Evolutionary conservation across 139 green algal genomes (phyloP), one percentile per base, ranked within the genome.

Genomic region (Auxenochlorella protothecoides): DNA sequence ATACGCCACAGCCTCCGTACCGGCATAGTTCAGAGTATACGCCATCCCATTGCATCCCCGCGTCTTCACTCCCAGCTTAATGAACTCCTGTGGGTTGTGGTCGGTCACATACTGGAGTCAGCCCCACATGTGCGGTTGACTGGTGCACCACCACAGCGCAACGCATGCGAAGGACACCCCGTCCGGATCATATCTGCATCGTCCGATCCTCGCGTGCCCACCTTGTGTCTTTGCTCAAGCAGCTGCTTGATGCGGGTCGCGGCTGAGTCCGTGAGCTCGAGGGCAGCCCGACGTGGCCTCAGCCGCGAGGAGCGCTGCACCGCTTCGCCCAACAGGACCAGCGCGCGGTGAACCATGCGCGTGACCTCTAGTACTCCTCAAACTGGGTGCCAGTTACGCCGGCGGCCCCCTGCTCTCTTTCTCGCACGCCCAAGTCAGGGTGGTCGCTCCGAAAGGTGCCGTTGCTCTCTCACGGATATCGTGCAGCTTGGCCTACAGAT

Each of bases 11-110:
- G 59, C 44, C 60, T 68, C 69, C 0, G 8, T 15, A 89, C 86
- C 89, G 68, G 93, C 85, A 67, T 99, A 99, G 68, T 98, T 98
- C 2, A 99, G 76, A 3, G 93, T 99, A 79, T 99, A 99, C 61
- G 83, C 90, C 44, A 98, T 78, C 5, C 95, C 95, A 77, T 96
- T 99, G 85, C 95, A 99, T 0, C 95, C 95, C 0, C 95, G 77
- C 54, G 84, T 88, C 72, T 94, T 95, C 3, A 99, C 88, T 0
- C 95, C 95, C 4, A 99, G 79, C 57, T 87, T 89, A 6, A 99
- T 77, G 77, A 88, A 99, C 55, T 93, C 89, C 88, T 96, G 78
- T 44, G 27, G 27, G 27, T 44, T 44, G 27, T 44, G 27, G 27
- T 44, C 27, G 27, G 27, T 44, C 27, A 44, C 27, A 44, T 44